Evolutionary conservation across 2,329 filamentous ascomycete species (phyloP).

Genomic region (Exophiala alcalophila): DNA sequence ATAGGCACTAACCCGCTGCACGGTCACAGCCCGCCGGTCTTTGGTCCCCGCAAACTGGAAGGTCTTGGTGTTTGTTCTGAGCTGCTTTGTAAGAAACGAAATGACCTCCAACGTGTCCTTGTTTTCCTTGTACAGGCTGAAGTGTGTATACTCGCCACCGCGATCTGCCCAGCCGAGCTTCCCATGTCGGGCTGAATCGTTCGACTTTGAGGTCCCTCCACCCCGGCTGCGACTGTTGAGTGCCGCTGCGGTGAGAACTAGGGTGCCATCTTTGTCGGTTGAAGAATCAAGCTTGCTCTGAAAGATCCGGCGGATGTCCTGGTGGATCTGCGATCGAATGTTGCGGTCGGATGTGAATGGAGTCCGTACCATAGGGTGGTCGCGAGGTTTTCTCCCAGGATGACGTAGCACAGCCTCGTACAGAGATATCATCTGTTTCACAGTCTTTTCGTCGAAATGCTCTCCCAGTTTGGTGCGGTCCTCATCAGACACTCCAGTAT

Average conservation of each 20-base stretch:
- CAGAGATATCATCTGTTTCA: conserved; percentile 52
- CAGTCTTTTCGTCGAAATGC: conserved; percentile 26
- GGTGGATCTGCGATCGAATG: conserved; percentile 61
- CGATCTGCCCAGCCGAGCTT: conserved; percentile 62
- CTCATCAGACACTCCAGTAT: conserved; percentile 41
- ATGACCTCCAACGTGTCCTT: conserved; percentile 93
- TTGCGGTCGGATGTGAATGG: conserved; percentile 58
- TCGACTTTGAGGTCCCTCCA: conserved; percentile 31
- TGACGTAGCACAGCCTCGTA: conserved; percentile 53
- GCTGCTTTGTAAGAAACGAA: conserved; percentile 68
- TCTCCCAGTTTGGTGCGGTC: conserved; percentile 43
- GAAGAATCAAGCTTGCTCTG: conserved; percentile 71
- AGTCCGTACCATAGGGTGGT: conserved; percentile 52
- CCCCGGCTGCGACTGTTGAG: conserved; percentile 36
- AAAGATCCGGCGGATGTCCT: conserved; percentile 73
- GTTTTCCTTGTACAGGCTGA: conserved; percentile 94
- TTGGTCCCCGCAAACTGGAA: conserved; percentile 88
- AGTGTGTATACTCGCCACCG: conserved; percentile 80
- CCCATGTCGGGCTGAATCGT: conserved; percentile 36
- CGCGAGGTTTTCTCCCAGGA: conserved; percentile 55
- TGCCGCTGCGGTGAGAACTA: conserved; percentile 50
- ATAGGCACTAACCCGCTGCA: conserved; percentile 71
- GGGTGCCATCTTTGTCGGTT: conserved; percentile 66
- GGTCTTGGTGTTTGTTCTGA: conserved; percentile 66
- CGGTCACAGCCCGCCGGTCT: conserved; percentile 80